A percentile compares a stretch with the other conserved stretches of the same genome.
Conservation (phyloP, 352 stramenopile genomes). For the Phytophthora aleatoria region DNA sequence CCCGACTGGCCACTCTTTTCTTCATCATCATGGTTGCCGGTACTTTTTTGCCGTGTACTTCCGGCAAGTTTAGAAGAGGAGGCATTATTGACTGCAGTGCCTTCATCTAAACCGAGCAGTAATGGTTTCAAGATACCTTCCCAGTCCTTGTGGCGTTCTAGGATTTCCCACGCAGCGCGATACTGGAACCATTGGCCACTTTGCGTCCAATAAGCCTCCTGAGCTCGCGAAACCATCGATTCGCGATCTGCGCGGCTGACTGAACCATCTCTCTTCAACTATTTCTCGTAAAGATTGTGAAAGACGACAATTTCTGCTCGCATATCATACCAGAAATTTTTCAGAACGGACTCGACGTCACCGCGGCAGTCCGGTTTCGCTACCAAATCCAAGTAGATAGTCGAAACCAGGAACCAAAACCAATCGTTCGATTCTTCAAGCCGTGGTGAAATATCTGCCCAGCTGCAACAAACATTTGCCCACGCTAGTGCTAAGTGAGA, state of each 20-base stretch:
- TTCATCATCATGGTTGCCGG: not conserved
- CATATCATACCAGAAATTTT: not conserved
- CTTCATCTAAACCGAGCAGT: not conserved
- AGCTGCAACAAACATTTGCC: conserved; percentile 10
- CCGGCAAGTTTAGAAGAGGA: not conserved
- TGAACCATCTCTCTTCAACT: not conserved
- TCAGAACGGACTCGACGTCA: conserved; percentile 7
- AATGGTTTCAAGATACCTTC: conserved; percentile 9
- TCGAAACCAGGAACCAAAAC: conserved; percentile 16
- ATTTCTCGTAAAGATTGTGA: conserved; percentile 9
- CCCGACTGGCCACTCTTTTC: not conserved
- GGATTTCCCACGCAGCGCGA: conserved; percentile 13
- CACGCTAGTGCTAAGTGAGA: conserved; percentile 12
- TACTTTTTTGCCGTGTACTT: not conserved
- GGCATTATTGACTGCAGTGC: not conserved
- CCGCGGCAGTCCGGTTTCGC: not conserved
- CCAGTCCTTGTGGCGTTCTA: conserved; percentile 17
- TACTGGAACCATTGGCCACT: conserved; percentile 13
- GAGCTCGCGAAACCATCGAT: not conserved
- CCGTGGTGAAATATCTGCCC: not conserved
- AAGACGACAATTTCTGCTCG: conserved; percentile 1
- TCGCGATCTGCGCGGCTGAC: not conserved
- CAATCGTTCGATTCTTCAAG: conserved; percentile 14
- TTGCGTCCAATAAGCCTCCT: conserved; percentile 5
- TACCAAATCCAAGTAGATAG: conserved; percentile 10